Conservation (phyloP, 441 rosid species). For the Biscutella laevigata region DNA sequence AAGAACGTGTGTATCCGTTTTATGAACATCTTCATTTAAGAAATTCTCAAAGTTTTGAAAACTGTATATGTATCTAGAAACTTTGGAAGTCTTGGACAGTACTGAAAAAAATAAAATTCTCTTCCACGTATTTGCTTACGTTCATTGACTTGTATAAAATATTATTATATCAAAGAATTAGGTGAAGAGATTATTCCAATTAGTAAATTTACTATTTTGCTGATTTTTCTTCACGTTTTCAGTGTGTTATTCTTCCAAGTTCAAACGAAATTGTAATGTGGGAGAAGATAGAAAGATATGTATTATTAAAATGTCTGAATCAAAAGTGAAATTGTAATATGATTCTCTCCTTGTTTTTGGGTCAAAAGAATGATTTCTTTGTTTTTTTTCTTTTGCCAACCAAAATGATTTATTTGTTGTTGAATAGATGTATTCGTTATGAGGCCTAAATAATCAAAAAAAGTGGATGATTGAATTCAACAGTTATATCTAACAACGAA, state of each 20-base stretch:
- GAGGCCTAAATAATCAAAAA: no score
- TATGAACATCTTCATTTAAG: neutral
- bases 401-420: no score
- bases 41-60: neutral
- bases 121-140: neutral
- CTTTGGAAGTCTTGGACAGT: neutral
- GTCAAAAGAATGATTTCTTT: no score
- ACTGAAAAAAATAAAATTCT: neutral
- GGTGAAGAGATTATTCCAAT: neutral
- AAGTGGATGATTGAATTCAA: no score
- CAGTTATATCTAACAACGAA: no score
- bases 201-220: neutral
- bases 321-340: neutral
- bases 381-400: no score
- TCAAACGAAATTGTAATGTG: neutral
- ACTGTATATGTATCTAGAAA: neutral
- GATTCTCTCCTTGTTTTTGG: neutral
- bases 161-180: neutral
- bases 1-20: no score
- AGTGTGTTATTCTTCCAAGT: neutral
- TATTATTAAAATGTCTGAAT: constrained; percentile 3
- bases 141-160: neutral
- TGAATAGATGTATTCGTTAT: no score
- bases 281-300: neutral
- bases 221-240: neutral